Evolutionary conservation across 202 grass and related monocot genomes (phyloP).

Genomic region (Dendrocalamus latiflorus): DNA sequence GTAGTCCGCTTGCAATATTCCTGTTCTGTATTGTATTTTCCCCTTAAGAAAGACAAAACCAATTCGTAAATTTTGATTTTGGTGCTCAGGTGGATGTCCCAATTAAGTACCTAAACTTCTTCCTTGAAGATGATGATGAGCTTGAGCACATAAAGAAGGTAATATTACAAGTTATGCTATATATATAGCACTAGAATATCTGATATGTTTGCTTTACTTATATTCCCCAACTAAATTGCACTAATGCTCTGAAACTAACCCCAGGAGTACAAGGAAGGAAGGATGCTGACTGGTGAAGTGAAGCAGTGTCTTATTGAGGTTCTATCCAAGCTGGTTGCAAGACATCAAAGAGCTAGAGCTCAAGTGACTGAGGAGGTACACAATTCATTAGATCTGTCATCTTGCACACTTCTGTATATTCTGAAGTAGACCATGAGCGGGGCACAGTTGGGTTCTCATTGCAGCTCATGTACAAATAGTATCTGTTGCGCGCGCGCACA

Average conservation of each 20-base stretch:
- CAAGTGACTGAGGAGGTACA: conserved; percentile 73
- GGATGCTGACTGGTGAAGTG: conserved; percentile 81
- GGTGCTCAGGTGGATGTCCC: conserved; percentile 80
- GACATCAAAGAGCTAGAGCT: conserved; percentile 65
- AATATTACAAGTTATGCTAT: conserved; percentile 2
- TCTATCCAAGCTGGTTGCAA: conserved; percentile 64
- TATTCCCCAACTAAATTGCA: background rate
- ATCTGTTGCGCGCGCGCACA: background rate
- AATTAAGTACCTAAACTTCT: conserved; percentile 92
- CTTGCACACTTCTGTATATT: background rate
- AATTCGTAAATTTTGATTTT: background rate
- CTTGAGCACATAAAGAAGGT: conserved; percentile 78
- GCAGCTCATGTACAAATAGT: background rate
- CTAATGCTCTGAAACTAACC: conserved; percentile 15
- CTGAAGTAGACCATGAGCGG: background rate
- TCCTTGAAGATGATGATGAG: conserved; percentile 91
- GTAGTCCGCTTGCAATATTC: background rate
- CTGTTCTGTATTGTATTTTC: background rate
- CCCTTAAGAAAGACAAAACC: background rate
- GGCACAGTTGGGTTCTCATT: background rate
- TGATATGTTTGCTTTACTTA: background rate
- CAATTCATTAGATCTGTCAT: background rate
- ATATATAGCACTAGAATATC: background rate
- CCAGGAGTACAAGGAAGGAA: conserved; percentile 80
- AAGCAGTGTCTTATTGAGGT: conserved; percentile 53